Evolutionary conservation across 179 eudicot genomes (phyloP).

Genomic region (Silene coronaria): DNA sequence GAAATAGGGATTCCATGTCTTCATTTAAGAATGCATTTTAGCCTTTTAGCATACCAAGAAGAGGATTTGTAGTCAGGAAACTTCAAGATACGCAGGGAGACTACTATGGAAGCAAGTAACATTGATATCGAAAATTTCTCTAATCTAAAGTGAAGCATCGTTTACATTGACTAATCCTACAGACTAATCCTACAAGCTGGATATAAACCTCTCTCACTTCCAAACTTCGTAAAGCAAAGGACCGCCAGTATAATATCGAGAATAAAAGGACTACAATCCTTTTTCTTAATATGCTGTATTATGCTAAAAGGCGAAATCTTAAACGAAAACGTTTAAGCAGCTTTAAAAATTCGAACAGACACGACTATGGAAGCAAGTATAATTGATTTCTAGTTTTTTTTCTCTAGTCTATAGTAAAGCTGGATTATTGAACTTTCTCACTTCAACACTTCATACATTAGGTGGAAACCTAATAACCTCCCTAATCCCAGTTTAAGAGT

Average conservation of each 20-base stretch:
- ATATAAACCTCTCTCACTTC: background rate
- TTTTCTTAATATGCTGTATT: too few species aligned
- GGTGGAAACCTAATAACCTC: background rate
- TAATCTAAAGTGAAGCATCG: constrained; percentile 4
- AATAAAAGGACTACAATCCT: background rate
- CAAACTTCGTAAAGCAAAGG: background rate
- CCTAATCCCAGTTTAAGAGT: background rate
- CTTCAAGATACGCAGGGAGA: background rate
- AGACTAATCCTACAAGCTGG: background rate
- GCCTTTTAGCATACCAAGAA: background rate
- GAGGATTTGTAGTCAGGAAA: background rate
- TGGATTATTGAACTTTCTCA: constrained; percentile 1
- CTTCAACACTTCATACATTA: background rate
- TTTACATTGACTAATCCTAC: background rate
- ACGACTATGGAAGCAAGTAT: background rate
- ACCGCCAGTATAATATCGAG: background rate
- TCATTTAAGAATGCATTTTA: constrained; percentile 5
- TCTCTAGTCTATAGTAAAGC: constrained; percentile 1
- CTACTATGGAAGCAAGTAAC: background rate
- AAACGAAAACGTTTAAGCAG: too few species aligned
- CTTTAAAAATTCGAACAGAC: too few species aligned
- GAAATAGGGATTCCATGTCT: background rate
- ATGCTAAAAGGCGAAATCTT: too few species aligned
- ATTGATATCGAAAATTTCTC: background rate
- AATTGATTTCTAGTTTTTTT: background rate